Evolutionary conservation across 345 rosid genomes (phyloP), one percentile per base, ranked within the genome.

Genomic region (Sonneratia alba): DNA sequence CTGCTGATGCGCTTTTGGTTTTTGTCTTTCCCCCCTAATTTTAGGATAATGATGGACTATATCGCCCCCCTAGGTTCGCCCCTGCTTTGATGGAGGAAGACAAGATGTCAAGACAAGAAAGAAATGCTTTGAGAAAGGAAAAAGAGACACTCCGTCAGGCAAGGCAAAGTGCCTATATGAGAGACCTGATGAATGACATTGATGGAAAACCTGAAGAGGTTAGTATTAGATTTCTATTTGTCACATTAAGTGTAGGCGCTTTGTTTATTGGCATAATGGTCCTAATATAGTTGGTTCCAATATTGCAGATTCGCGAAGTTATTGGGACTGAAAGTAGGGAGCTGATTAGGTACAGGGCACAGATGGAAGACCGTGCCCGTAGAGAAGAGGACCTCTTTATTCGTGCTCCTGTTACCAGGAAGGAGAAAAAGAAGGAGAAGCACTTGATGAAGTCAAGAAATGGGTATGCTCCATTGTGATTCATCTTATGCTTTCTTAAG

Each of bases 201-300:
- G 90, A 92, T 78, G 97, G 83, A 68, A 86, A 74, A 76, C 99
- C 99, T 70, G 93, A 87, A 80, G 99, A 91, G 89, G 98, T 93
- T 48, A 13, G 84, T 43, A 37, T 47, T 56, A 70, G n/a, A 24
- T 61, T 70, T 77, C 67, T n/a, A 1, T 5, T 42, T 37, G 19
- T 45, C 56, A 5, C 40, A 16, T 21, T 36, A 40, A 70, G 32
- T 2, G 45, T 36, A 16, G 53, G 45, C 42, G 51, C 40, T 57
- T 74, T 68, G 13, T 67, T 16, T 45, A 34, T 43, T 57, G 9
- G 36, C 43, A 21, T 36, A 37, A 37, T 48, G 48, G 48, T 48
- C 36, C 40, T 70, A 67, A 70, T 51, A 0, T 40, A 56, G 38
- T 55, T 49, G 53, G 14, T 3, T 24, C 27, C 32, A 27, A 36